Evolutionary conservation across 116 monocot species (phyloP).

Genomic region (Iris pallida): DNA sequence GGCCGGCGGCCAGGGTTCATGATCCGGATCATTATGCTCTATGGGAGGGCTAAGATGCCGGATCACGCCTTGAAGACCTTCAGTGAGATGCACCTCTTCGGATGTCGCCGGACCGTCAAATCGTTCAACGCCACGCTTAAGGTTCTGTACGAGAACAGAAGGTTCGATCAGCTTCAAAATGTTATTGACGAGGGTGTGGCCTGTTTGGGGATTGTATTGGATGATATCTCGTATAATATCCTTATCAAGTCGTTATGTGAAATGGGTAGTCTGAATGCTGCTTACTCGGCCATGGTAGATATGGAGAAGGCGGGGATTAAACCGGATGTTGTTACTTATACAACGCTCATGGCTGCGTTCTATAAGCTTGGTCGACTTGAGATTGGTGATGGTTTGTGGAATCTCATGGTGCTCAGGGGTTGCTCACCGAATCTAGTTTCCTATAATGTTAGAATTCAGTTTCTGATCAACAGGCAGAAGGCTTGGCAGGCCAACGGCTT

Average conservation of each 20-base stretch:
- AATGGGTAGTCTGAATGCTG: constrained; percentile 44
- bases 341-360: constrained; percentile 72
- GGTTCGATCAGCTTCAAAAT: constrained; percentile 28
- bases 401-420: constrained; percentile 75
- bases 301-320: constrained; percentile 57
- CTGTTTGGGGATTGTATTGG: constrained; percentile 54
- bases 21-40: constrained; percentile 65
- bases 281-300: constrained; percentile 61
- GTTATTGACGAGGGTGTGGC: constrained; percentile 24
- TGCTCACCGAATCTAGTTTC: constrained; percentile 75
- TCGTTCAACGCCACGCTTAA: constrained; percentile 83
- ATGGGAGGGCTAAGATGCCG: constrained; percentile 76
- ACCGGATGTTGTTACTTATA: constrained; percentile 89
- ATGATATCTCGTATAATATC: constrained; percentile 75
- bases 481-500: constrained; percentile 72
- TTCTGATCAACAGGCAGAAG: constrained; percentile 56
- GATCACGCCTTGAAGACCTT: constrained; percentile 67
- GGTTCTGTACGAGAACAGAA: constrained; percentile 45
- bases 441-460: constrained; percentile 91
- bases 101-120: constrained; percentile 61
- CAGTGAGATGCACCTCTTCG: constrained; percentile 55
- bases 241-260: constrained; percentile 66
- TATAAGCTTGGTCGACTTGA: constrained; percentile 67
- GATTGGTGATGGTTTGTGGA: constrained; percentile 90
- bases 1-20: constrained; percentile 79